Percentiles rank a stretch among this genome's conserved stretches.
phyloP scores from a whole-genome alignment of 768 basidiomycete genomes.

The Obba rivulosa region DNA sequence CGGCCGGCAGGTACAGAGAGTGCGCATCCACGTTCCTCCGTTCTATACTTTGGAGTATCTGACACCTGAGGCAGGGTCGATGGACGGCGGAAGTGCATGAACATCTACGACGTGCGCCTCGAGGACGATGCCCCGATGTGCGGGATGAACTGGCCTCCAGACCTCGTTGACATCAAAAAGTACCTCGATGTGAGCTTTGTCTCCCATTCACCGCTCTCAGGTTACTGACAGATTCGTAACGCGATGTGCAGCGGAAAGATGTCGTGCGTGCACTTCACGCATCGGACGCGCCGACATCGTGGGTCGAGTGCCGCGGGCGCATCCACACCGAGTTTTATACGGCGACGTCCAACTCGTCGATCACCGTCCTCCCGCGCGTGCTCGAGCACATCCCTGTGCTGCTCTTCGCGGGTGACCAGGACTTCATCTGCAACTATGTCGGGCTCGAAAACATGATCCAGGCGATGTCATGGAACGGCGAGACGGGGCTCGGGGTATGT shows the following conservation, averaged over 20 bases:
- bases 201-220: not conserved
- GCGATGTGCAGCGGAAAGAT: conserved; percentile 55
- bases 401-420: conserved; percentile 93
- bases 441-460: conserved; percentile 86
- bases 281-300: conserved; percentile 62
- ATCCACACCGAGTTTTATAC: conserved; percentile 62
- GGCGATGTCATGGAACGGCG: conserved; percentile 81
- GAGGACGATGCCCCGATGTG: conserved; percentile 83
- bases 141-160: conserved; percentile 97
- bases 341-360: conserved; percentile 55
- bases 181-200: conserved; percentile 84
- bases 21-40: not conserved
- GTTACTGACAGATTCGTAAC: not conserved
- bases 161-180: conserved; percentile 64
- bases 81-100: conserved; percentile 73
- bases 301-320: conserved; percentile 79
- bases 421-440: conserved; percentile 93
- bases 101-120: conserved; percentile 93
- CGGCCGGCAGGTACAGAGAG: conserved; percentile 35
- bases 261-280: conserved; percentile 87
- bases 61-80: conserved; percentile 43
- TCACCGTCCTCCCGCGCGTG: conserved; percentile 72
- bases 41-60: not conserved
- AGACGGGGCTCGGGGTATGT: conserved; percentile 76
- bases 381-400: conserved; percentile 80